These are phyloP conservation scores for Globisporangium heterothallicum DNA, from an alignment of 352 stramenopile genomes.

Conservation along the genomic window DNA sequence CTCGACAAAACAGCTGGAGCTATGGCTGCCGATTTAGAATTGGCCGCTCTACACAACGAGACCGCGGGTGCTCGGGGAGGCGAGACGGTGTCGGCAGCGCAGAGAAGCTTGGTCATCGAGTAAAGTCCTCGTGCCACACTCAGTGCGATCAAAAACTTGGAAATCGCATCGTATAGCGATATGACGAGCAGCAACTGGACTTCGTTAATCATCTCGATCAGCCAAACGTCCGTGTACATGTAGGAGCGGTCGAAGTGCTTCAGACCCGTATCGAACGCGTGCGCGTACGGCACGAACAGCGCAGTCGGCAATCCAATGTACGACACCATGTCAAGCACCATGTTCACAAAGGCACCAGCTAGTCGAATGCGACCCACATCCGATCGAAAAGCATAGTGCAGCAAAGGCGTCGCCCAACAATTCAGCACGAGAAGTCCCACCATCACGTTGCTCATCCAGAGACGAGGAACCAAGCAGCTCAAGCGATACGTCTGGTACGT, in stretches of 20 bases:
- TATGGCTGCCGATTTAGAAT: background rate
- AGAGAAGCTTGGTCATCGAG: slow-evolving; percentile 16
- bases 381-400: background rate
- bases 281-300: slow-evolving; percentile 20
- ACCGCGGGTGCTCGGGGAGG: background rate
- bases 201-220: slow-evolving; percentile 23
- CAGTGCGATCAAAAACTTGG: slow-evolving; percentile 21
- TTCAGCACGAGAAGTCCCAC: slow-evolving; percentile 26
- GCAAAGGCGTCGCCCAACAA: slow-evolving; percentile 20
- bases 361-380: background rate
- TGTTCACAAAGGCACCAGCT: slow-evolving; percentile 7
- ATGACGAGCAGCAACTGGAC: slow-evolving; percentile 18
- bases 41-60: background rate
- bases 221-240: slow-evolving; percentile 21
- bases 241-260: slow-evolving; percentile 11
- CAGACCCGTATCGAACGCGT: slow-evolving; percentile 4
- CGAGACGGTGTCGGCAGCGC: background rate
- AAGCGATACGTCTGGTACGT: slow-evolving; percentile 25
- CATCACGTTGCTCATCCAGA: slow-evolving; percentile 34
- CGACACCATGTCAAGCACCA: slow-evolving; percentile 19
- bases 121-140: slow-evolving; percentile 20
- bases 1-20: background rate
- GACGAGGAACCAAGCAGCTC: slow-evolving; percentile 20
- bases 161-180: slow-evolving; percentile 13
- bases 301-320: slow-evolving; percentile 15